A percentile compares a stretch with the other conserved stretches of the same genome.
Evolutionary conservation across 306 rosid genomes (phyloP).

Genomic region (Malus domestica): ASM211411v1 NC_041795.1:2794001-2794500

Average conservation of each 20-base stretch:
- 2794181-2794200: no score
- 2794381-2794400: not conserved
- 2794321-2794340: not conserved
- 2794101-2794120: not conserved
- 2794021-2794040: conserved; percentile 38
- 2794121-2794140: no score
- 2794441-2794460: no score
- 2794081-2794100: not conserved
- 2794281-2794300: not conserved
- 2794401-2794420: not conserved
- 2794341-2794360: not conserved
- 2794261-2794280: not conserved
- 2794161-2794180: no score
- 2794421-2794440: not conserved
- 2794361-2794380: no score
- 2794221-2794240: no score
- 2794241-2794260: not conserved
- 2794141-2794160: no score
- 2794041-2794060: not conserved
- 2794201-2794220: no score
- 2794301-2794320: not conserved
- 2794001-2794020: conserved; percentile 2
- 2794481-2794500: no score
- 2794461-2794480: no score
- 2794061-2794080: not conserved